Evolutionary conservation across 176 grass and related monocot species (phyloP), one percentile per base, ranked within the genome.

Genomic region (sorghum (Sorghum bicolor)): DNA sequence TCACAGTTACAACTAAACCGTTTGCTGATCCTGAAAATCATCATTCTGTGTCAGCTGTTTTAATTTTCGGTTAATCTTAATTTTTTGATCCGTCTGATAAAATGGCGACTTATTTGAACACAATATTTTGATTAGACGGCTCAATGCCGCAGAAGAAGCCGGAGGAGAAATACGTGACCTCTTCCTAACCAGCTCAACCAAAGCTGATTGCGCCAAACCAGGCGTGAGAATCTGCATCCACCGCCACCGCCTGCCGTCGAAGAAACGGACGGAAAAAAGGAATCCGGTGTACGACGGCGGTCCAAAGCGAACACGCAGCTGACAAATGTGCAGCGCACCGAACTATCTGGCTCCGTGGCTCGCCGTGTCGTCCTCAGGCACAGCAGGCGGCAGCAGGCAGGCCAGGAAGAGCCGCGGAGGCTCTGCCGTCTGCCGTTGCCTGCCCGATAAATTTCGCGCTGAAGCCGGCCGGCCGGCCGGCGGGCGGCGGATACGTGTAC

Each of bases 241-340:
- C 55, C 55, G 40, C 43, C 69, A 19, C 58, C 67, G 36, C n/a
- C 69, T 24, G 57, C 67, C 48, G 39, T 28, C 14, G 19, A 61
- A 25, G 43, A 65, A 66, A 80, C 45, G 15, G 34, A n/a, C n/a
- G n/a, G 4, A 38, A 17, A 17, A 45, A 57, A 55, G n/a, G n/a
- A 22, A 22, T n/a, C 57, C 20, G n/a, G 9, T 25, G 24, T 26
- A 61, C 8, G 0, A 25, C 9, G 58, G 5, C 32, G 55, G 19
- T 10, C 12, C 9, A 10, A 10, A 20, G 28, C 20, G 55, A 2
- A 28, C 70, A 53, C 66, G 2, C 7, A 31, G n/a, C 44, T 66
- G 75, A 84, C 81, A 79, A 58, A 67, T 36, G 67, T 74, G 9
- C 65, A 41, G 12, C 17, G 64, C 80, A 25, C 57, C 57, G 32